Base-by-base conservation (phyloP, 371 early-diverging fungal species). In the Funneliformis caledonium region DNA sequence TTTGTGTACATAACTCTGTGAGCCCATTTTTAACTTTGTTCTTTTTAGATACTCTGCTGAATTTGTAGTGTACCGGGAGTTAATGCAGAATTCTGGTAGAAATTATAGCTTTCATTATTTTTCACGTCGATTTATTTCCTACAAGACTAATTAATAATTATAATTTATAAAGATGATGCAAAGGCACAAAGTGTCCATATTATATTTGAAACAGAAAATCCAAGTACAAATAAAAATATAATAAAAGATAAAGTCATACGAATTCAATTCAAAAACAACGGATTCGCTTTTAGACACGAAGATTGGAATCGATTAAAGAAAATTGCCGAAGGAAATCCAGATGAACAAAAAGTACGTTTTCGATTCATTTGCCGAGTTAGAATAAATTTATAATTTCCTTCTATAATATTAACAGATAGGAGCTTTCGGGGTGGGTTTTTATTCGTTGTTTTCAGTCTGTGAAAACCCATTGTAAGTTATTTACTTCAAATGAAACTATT, bases 301-400 rank as follows among this genome's bases (percentile, higher is more conserved):
- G 97, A 97, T 84, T 97, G 96, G 96, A 83, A 88, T 31, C 83
- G 97, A 26, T 83, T 97, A 48, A 91, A 93, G 72, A 92, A 93
- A 78, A 96, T 97, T 83, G 97, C 97, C 10, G 96, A 96, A 85
- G 97, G 96, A 81, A 97, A 96, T 86, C 96, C 96, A 33, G 96
- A 92, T 80, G 92, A 92, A 72, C 87, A 89, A 67, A 92, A 92
- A 85, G 87, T 45, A 43, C 14, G 1, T 11, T 67, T 42, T 69
- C 3, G 10, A 26, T 5, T 61, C 86, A 85, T 6, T 26, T 11
- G 9, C 16, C 3, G 33, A 50, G 0, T 72, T n/a, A 31, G n/a
- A 26, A n/a, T 48, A 4, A 48, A 16, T 43, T 31, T 14, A 0
- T 42, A 7, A 22, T 12, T 72, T 19, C 11, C 14, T 64, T 31